These are phyloP conservation scores for Pleurozium schreberi DNA, from an alignment of 225 moss, liverwort and hornwort genomes.

Conservation along the genomic window DNA sequence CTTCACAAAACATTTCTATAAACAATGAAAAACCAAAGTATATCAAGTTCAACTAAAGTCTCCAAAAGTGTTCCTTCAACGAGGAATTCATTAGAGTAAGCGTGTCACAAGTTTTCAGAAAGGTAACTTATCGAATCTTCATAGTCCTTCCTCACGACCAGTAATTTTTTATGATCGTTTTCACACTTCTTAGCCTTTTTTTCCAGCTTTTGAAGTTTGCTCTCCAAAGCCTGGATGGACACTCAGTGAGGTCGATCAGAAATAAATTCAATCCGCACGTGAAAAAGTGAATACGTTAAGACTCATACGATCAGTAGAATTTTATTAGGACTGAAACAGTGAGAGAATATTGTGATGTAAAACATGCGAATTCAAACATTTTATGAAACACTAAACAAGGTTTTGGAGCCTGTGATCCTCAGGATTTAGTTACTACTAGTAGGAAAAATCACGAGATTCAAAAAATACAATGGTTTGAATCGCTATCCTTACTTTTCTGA, in stretches of 20 bases:
- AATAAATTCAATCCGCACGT: background rate
- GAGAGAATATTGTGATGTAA: background rate
- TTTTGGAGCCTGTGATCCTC: background rate
- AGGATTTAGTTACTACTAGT: background rate
- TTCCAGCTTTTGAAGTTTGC: background rate
- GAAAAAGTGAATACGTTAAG: background rate
- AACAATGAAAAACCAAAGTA: background rate
- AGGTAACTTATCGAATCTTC: background rate
- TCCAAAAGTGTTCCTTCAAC: background rate
- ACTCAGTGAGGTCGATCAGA: background rate
- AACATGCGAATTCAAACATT: background rate
- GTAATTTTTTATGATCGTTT: background rate
- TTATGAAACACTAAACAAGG: background rate
- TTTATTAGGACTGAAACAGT: background rate
- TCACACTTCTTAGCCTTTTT: background rate
- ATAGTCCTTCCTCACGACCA: background rate
- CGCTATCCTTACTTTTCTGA: background rate
- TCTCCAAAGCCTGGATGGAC: background rate
- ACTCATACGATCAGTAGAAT: background rate
- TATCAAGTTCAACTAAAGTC: background rate
- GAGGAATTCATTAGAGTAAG: background rate
- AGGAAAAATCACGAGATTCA: background rate
- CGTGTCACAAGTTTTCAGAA: background rate
- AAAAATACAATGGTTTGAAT: background rate
- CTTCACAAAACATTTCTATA: background rate